These are phyloP conservation scores for Penicillium sp. DNA, from an alignment of 2,329 filamentous ascomycete genomes.

Conservation along the genomic window DNA sequence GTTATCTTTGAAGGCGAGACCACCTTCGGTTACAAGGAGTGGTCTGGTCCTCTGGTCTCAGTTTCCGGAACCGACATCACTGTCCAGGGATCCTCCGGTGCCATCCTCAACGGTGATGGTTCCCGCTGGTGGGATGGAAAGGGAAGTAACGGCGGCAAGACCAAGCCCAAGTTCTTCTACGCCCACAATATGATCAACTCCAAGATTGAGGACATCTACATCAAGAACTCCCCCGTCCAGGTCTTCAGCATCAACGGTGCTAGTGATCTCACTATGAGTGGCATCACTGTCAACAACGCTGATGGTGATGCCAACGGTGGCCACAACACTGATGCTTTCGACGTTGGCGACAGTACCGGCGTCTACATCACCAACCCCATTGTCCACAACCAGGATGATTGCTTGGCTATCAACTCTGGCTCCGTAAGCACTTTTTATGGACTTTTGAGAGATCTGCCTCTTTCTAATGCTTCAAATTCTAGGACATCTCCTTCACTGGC, in stretches of 20 bases:
- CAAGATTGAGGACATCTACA: constrained; percentile 30
- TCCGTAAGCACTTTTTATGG: constrained; percentile 16
- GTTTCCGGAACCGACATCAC: constrained; percentile 17
- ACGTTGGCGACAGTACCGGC: constrained; percentile 52
- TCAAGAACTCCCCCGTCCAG: constrained; percentile 38
- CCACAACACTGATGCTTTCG: constrained; percentile 62
- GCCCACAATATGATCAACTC: constrained; percentile 37
- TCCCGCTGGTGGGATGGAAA: constrained; percentile 62
- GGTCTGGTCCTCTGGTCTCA: constrained; percentile 14
- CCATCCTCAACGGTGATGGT: constrained; percentile 13
- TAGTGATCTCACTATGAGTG: constrained; percentile 52
- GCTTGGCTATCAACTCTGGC: constrained; percentile 59
- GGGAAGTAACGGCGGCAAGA: constrained; percentile 61
- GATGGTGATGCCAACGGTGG: constrained; percentile 50
- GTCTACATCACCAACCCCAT: constrained; percentile 55
- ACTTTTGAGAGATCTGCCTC: not conserved
- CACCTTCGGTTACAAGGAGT: constrained; percentile 20
- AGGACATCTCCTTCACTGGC: constrained; percentile 50
- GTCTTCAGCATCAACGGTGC: constrained; percentile 38
- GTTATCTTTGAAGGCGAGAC: constrained; percentile 18
- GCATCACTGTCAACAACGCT: constrained; percentile 59
- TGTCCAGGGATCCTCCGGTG: constrained; percentile 13
- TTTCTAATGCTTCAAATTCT: not conserved
- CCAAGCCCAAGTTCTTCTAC: constrained; percentile 65
- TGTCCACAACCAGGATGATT: constrained; percentile 64